Evolutionary conservation across 331 rosid genomes (phyloP).

Genomic region (Dryas integrifolia): DNA sequence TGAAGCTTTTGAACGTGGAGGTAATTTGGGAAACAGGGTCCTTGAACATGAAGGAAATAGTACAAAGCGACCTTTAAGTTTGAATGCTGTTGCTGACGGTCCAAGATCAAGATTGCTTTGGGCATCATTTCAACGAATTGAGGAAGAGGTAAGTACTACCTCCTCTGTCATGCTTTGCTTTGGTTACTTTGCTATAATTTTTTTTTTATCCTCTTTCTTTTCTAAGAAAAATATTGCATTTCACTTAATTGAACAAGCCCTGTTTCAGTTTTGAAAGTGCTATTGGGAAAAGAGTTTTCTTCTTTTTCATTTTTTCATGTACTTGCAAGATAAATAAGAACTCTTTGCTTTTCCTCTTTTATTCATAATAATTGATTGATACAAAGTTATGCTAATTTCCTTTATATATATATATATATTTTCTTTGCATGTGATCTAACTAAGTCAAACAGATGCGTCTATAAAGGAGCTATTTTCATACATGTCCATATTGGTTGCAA

Average conservation of each 20-base stretch:
- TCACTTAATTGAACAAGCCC: conserved; percentile 17
- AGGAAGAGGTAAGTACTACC: conserved; percentile 71
- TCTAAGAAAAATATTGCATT: conserved; percentile 13
- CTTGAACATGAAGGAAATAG: conserved; percentile 32
- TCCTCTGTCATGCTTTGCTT: conserved; percentile 27
- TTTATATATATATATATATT: neutral
- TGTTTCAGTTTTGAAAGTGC: conserved; percentile 8
- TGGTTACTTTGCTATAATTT: conserved; percentile 15
- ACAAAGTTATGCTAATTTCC: neutral
- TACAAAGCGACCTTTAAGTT: conserved; percentile 61
- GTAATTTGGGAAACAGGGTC: conserved; percentile 47
- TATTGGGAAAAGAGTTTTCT: neutral
- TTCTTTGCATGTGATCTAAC: neutral
- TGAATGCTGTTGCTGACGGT: conserved; percentile 83
- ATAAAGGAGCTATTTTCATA: neutral
- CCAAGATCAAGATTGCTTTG: conserved; percentile 83
- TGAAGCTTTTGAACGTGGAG: conserved; percentile 56
- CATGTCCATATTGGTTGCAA: neutral
- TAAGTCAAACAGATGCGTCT: neutral
- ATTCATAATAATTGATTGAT: neutral
- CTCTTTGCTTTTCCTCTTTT: neutral
- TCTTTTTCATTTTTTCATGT: neutral
- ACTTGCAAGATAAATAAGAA: neutral
- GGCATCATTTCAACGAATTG: conserved; percentile 72
- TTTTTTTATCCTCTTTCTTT: neutral